A percentile compares a stretch with the other conserved stretches of the same genome.
Evolutionary conservation across 164 flowering plant species (phyloP).

Genomic region (Chimonanthus praecox): DNA sequence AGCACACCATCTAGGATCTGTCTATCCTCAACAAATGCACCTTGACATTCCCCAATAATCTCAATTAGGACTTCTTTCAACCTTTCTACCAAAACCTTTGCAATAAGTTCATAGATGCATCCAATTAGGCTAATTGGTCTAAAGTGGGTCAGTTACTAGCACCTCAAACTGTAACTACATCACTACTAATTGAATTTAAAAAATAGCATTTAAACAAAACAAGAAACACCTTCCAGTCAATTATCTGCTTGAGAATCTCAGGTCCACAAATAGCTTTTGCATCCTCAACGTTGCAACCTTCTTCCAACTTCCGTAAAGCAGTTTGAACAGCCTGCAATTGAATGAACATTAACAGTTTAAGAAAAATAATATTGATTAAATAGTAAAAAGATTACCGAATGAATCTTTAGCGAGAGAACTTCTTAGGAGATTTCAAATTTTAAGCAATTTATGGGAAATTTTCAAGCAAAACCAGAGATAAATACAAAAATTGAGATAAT

Average conservation of each 20-base stretch:
- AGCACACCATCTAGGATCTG: too few species aligned
- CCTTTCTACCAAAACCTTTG: too few species aligned
- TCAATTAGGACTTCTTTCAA: too few species aligned
- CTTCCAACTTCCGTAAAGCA: slow-evolving; percentile 58
- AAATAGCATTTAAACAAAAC: background rate
- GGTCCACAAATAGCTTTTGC: slow-evolving; percentile 77
- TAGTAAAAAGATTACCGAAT: background rate
- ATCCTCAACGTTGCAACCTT: slow-evolving; percentile 55
- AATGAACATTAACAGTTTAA: background rate
- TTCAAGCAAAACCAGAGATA: too few species aligned
- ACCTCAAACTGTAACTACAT: background rate
- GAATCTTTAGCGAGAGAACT: too few species aligned
- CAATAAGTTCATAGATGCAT: too few species aligned
- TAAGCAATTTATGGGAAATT: too few species aligned
- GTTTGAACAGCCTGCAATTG: slow-evolving; percentile 55
- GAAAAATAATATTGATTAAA: background rate
- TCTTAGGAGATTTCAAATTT: too few species aligned
- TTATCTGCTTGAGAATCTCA: slow-evolving; percentile 44
- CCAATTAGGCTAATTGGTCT: too few species aligned
- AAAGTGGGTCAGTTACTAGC: background rate
- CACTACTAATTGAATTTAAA: background rate
- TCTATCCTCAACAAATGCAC: too few species aligned
- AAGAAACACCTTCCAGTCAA: slow-evolving; percentile 60
- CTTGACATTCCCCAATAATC: too few species aligned
- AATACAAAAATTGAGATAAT: too few species aligned